A percentile compares a stretch with the other conserved stretches of the same genome.
Evolutionary conservation across 805 yeast species (phyloP).

Genomic region (Zygoascus ofunaensis): DNA sequence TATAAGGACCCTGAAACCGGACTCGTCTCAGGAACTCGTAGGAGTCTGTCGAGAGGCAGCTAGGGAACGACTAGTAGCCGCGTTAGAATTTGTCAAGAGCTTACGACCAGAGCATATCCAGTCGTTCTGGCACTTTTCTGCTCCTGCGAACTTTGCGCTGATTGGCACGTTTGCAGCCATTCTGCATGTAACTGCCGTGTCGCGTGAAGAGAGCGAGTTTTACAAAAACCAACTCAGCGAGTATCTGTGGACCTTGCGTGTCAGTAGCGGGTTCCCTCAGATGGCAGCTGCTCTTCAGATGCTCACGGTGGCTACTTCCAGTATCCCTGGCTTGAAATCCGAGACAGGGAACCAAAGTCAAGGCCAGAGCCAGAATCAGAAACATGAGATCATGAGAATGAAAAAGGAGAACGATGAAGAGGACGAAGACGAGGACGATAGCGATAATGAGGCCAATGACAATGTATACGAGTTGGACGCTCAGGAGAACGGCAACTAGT

Average conservation of each 20-base stretch:
- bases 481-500: not conserved
- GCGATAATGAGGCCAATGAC: conserved; percentile 4
- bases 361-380: not conserved
- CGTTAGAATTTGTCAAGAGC: conserved; percentile 67
- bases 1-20: conserved; percentile 28
- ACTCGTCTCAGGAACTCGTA: conserved; percentile 44
- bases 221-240: conserved; percentile 63
- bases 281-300: conserved; percentile 64
- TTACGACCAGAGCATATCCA: conserved; percentile 75
- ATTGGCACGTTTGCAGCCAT: conserved; percentile 86
- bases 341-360: no score
- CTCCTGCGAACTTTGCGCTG: conserved; percentile 67
- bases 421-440: conserved; percentile 2
- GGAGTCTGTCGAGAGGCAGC: conserved; percentile 81
- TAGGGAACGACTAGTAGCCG: conserved; percentile 67
- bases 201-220: conserved; percentile 48
- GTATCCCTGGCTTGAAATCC: conserved; percentile 44
- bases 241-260: conserved; percentile 67
- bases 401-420: conserved; percentile 1
- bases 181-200: conserved; percentile 53
- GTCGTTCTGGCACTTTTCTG: conserved; percentile 83
- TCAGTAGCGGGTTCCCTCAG: conserved; percentile 68
- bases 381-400: not conserved
- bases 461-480: not conserved
- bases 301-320: conserved; percentile 61